These are phyloP conservation scores for Sphagnum magellanicum DNA, from an alignment of 228 moss, liverwort and hornwort genomes.

Conservation along the genomic window DNA sequence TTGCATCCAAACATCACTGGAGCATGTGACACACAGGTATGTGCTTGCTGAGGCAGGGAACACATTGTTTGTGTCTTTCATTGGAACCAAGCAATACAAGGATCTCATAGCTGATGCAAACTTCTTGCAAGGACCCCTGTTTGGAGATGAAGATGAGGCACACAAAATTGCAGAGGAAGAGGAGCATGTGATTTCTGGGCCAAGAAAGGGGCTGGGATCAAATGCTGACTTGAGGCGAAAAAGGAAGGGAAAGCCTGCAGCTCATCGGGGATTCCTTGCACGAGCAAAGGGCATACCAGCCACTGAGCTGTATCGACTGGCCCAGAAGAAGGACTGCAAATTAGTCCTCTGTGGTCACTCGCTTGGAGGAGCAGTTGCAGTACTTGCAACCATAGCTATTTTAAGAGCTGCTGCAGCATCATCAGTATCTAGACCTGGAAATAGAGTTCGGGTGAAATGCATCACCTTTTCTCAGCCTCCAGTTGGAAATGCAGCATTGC, in stretches of 20 bases:
- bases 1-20: slow-evolving; percentile 68
- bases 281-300: slow-evolving; percentile 88
- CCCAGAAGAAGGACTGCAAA: slow-evolving; percentile 83
- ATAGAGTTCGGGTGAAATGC: slow-evolving; percentile 83
- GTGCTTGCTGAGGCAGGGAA: slow-evolving; percentile 92
- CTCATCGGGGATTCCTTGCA: slow-evolving; percentile 86
- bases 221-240: slow-evolving; percentile 38
- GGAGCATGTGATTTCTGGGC: slow-evolving; percentile 10
- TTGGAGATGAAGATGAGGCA: slow-evolving; percentile 52
- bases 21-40: slow-evolving; percentile 91
- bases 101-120: slow-evolving; percentile 93
- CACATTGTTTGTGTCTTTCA: slow-evolving; percentile 85
- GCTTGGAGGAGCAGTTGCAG: slow-evolving; percentile 96
- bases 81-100: slow-evolving; percentile 91
- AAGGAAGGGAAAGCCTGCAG: slow-evolving; percentile 67
- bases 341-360: slow-evolving; percentile 98
- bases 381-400: slow-evolving; percentile 89
- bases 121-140: slow-evolving; percentile 78
- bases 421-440: slow-evolving; percentile 63
- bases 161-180: slow-evolving; percentile 30
- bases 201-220: slow-evolving; percentile 41
- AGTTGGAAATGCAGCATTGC: slow-evolving; percentile 89
- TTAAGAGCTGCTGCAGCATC: slow-evolving; percentile 69
- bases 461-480: slow-evolving; percentile 99
- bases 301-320: slow-evolving; percentile 84